A percentile compares a stretch with the other conserved stretches of the same genome.
Evolutionary conservation across 2,329 filamentous ascomycete genomes (phyloP).

Genomic region (Colletotrichum lini): DNA sequence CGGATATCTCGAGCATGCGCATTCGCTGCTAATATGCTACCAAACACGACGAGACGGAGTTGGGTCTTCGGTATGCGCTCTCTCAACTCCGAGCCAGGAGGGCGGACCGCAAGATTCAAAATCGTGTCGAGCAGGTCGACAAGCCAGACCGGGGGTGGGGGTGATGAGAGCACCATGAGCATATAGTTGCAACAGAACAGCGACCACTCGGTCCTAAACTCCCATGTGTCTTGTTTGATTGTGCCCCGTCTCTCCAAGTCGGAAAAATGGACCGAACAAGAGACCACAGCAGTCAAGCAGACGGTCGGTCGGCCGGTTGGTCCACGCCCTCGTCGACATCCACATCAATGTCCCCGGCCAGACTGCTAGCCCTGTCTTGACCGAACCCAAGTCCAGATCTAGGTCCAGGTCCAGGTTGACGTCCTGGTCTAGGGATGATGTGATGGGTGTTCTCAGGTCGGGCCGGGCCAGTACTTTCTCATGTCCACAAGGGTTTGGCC

Average conservation of each 20-base stretch:
- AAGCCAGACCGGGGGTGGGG: neutral
- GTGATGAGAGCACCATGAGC: neutral
- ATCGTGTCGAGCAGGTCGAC: slow-evolving; percentile 5
- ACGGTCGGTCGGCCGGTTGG: slow-evolving; percentile 24
- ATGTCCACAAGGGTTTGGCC: neutral
- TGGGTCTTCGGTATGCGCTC: neutral
- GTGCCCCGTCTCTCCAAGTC: slow-evolving; percentile 11
- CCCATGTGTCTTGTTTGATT: slow-evolving; percentile 23
- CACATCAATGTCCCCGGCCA: slow-evolving; percentile 29
- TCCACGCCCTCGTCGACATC: slow-evolving; percentile 21
- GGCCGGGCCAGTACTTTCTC: neutral
- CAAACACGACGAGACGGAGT: neutral
- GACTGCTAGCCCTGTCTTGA: slow-evolving; percentile 28
- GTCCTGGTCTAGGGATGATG: neutral
- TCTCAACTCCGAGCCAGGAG: neutral
- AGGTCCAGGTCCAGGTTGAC: slow-evolving; percentile 4
- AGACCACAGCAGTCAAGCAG: slow-evolving; percentile 25
- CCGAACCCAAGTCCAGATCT: slow-evolving; percentile 18
- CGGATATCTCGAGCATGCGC: neutral
- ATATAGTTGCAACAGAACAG: neutral
- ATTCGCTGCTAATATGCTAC: neutral
- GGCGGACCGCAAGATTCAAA: neutral
- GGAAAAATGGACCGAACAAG: slow-evolving; percentile 7
- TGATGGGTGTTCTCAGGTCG: neutral
- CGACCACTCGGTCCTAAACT: neutral